Percentiles rank a stretch among this genome's conserved stretches.
Conservation (phyloP, 1,284 basidiomycete genomes). For the Austroboletus niveus region DNA sequence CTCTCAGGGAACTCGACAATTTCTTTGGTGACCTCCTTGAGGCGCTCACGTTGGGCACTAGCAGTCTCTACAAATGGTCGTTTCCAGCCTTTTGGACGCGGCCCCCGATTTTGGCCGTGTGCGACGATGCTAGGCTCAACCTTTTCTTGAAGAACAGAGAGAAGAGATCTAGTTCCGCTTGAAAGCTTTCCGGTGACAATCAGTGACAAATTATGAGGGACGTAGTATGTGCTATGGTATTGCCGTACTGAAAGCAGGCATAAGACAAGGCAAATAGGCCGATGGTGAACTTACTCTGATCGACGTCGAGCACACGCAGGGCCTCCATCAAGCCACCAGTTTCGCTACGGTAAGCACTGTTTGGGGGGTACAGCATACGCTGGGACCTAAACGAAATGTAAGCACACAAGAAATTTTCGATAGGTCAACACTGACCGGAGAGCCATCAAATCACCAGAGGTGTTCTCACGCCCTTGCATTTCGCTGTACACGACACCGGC, state of each 20-base stretch:
- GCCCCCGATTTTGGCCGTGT: constrained; percentile 68
- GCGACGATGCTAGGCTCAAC: constrained; percentile 80
- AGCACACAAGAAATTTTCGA: constrained; percentile 2
- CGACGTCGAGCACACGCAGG: constrained; percentile 80
- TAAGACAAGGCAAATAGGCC: constrained; percentile 6
- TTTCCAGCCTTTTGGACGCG: constrained; percentile 80
- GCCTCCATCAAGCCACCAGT: constrained; percentile 96
- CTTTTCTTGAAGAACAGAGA: constrained; percentile 76
- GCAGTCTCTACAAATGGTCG: constrained; percentile 92
- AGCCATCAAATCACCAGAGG: constrained; percentile 86
- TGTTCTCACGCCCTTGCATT: constrained; percentile 98
- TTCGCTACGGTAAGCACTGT: constrained; percentile 92
- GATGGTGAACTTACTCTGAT: constrained; percentile 69
- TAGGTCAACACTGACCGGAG: constrained; percentile 54
- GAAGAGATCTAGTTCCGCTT: constrained; percentile 64
- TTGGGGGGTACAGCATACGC: constrained; percentile 75
- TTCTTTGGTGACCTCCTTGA: constrained; percentile 55
- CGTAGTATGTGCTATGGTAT: constrained; percentile 91
- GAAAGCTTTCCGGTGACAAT: constrained; percentile 81
- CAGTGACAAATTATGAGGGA: constrained; percentile 90
- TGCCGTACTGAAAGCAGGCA: constrained; percentile 63
- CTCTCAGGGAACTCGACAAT: constrained; percentile 95
- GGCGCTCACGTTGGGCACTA: constrained; percentile 62
- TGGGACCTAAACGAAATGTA: constrained; percentile 56
- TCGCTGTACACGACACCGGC: constrained; percentile 97